phyloP scores from a whole-genome alignment of 108 stramenopile genomes.

The Skeletonema costatum region DNA sequence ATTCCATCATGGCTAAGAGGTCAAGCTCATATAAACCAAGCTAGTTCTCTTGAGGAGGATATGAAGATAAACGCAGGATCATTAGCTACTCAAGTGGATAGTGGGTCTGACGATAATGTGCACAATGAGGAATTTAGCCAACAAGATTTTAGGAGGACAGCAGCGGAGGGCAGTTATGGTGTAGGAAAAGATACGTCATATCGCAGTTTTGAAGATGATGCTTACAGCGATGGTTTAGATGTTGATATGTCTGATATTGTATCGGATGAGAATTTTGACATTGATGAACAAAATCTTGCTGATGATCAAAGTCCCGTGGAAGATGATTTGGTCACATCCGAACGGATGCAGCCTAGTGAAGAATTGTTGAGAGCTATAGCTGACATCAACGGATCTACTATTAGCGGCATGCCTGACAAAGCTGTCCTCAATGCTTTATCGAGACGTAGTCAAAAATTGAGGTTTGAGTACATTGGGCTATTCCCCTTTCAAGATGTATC shows the following conservation, averaged over 20 bases:
- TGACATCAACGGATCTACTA: slow-evolving; percentile 7
- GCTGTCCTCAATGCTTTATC: slow-evolving; percentile 1
- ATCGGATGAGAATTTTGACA: not conserved
- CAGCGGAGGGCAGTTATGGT: slow-evolving; percentile 35
- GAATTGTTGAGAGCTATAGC: slow-evolving; percentile 6
- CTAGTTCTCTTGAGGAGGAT: slow-evolving; percentile 29
- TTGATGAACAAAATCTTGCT: not conserved
- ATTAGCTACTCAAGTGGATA: not conserved
- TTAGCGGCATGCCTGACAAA: slow-evolving; percentile 9
- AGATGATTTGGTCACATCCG: not conserved
- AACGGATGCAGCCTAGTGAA: slow-evolving; percentile 10
- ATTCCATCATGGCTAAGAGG: slow-evolving; percentile 34
- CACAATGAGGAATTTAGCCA: slow-evolving; percentile 24
- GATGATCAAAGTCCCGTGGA: not conserved
- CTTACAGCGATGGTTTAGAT: slow-evolving; percentile 18
- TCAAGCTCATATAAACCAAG: slow-evolving; percentile 20
- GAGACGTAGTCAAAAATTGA: slow-evolving; percentile 15
- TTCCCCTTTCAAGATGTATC: slow-evolving; percentile 23
- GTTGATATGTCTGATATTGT: not conserved
- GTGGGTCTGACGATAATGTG: not conserved
- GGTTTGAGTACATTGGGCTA: slow-evolving; percentile 33
- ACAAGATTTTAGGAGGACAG: slow-evolving; percentile 36
- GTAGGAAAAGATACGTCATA: slow-evolving; percentile 30
- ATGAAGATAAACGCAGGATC: slow-evolving; percentile 23
- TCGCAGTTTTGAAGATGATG: slow-evolving; percentile 39